phyloP scores from a whole-genome alignment of 2,329 filamentous ascomycete genomes.

The Fusarium brevicatenulatum region DNA sequence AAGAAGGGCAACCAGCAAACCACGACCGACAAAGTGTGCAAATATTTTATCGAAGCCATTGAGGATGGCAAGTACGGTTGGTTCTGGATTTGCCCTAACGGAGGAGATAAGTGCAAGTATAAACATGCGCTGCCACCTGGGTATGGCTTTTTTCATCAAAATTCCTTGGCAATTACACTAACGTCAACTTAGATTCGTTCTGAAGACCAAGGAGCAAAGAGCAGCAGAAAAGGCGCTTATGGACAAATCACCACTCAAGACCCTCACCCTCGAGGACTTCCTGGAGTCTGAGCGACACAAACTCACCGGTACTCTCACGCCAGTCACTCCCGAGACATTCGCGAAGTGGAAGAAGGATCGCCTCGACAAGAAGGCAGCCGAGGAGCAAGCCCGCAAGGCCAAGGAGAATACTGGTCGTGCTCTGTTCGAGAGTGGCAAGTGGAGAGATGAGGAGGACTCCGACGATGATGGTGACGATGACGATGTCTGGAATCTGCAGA shows the following conservation, averaged over 20 bases:
- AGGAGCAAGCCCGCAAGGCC: conserved; percentile 87
- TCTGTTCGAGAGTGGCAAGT: conserved; percentile 96
- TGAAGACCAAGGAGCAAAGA: conserved; percentile 97
- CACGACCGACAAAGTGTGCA: conserved; percentile 98
- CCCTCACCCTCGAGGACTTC: conserved; percentile 96
- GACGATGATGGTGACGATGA: conserved; percentile 71
- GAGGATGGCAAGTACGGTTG: conserved; percentile 99
- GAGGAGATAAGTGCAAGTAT: conserved; percentile 98
- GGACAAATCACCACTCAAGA: conserved; percentile 95
- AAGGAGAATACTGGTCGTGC: conserved; percentile 96
- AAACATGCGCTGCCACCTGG: conserved; percentile 94
- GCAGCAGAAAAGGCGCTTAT: conserved; percentile 94
- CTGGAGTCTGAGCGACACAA: conserved; percentile 96
- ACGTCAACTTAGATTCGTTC: conserved; percentile 74
- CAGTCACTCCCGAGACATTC: conserved; percentile 91
- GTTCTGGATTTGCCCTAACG: conserved; percentile 99
- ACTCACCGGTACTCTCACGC: conserved; percentile 88
- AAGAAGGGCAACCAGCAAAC: conserved; percentile 98
- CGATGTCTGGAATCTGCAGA: conserved; percentile 79
- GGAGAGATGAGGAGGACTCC: conserved; percentile 75
- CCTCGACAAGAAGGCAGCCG: conserved; percentile 93
- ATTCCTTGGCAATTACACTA: conserved; percentile 28
- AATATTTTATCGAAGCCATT: conserved; percentile 95
- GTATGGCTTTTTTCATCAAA: conserved; percentile 63
- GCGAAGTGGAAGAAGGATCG: conserved; percentile 98